Base-by-base conservation (phyloP, 1,139 yeast genomes). In the Blastobotrys serpentis region DNA sequence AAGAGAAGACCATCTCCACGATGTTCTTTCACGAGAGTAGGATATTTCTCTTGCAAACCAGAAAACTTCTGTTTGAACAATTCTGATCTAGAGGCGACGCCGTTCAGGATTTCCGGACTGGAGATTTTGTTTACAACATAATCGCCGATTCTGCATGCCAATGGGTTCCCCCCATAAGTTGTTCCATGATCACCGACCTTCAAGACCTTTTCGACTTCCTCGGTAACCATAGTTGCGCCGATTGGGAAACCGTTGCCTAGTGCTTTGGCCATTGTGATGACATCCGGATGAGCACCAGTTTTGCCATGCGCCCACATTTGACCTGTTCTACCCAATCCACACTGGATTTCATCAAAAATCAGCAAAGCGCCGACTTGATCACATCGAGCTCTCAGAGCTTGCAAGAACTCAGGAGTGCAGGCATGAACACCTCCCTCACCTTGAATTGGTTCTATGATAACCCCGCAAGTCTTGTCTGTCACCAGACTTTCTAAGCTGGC, bases 241-340 rank as follows among this genome's bases (percentile, higher is more conserved):
- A 92, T 85, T 33, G 98, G 98, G 74, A 82, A 88, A n/a, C 98
- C 98, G 63, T 92, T 92, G 52, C 98, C 98, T 40, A 92, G 74
- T 1, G 98, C 97, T 68, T 92, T 92, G 45, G 98, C 98, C 76
- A 84, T 79, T 23, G 98, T 90, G 49, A 92, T 67, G 54, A 92
- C 86, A 68, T 92, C 98, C 2, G 98, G 98, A 63, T 88, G 95
- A 0, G 92, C 95, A 39, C 90, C 87, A 46, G 84, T 72, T 56
- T 77, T 72, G 32, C 82, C 74, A 64, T 92, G 98, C 0, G 98
- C 96, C 98, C 98, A 92, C 42, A 92, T 71, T 53, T 81, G 78
- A 40, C 98, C 98, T 0, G 96, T 75, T 66, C 98, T 82, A 17
- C 97, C 96, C 58, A 92, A 75, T 17, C 98, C 98, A 74, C 96